Conservation (phyloP, 148 eudicot genomes). For the Salicornia ramosissima region DNA sequence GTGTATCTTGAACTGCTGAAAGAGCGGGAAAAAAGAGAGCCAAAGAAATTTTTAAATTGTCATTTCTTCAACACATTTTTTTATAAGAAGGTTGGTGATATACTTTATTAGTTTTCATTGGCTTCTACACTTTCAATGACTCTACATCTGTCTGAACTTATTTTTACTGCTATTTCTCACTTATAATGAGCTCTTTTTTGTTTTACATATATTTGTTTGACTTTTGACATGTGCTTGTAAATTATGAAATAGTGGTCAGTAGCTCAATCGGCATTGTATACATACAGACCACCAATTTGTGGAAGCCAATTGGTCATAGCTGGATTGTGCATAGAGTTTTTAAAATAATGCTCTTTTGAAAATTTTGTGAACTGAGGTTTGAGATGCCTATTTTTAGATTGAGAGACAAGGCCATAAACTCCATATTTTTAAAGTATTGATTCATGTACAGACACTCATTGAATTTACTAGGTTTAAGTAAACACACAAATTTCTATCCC, state of each 20-base stretch:
- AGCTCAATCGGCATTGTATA: background rate
- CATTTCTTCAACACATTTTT: slow-evolving; percentile 97
- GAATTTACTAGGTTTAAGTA: background rate
- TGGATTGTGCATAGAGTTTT: too few relatives aligned
- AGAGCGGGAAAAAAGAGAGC: slow-evolving; percentile 93
- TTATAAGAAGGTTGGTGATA: slow-evolving; percentile 78
- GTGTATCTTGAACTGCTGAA: slow-evolving; percentile 76
- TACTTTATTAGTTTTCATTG: background rate
- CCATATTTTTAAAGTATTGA: background rate
- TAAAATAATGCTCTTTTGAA: too few relatives aligned
- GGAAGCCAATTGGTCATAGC: background rate
- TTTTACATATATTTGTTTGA: background rate
- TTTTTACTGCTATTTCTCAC: background rate
- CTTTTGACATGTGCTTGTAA: background rate
- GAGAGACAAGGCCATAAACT: background rate
- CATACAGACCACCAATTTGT: background rate
- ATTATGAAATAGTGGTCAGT: background rate
- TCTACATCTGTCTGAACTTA: background rate
- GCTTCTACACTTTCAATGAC: background rate
- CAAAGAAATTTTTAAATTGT: slow-evolving; percentile 73
- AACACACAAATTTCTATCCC: background rate
- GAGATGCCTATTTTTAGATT: background rate
- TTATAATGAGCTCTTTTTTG: background rate
- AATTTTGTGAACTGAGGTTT: too few relatives aligned
- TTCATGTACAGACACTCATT: background rate